phyloP scores from a whole-genome alignment of 2,329 filamentous ascomycete species.

The Hymenoscyphus salicellus region DNA sequence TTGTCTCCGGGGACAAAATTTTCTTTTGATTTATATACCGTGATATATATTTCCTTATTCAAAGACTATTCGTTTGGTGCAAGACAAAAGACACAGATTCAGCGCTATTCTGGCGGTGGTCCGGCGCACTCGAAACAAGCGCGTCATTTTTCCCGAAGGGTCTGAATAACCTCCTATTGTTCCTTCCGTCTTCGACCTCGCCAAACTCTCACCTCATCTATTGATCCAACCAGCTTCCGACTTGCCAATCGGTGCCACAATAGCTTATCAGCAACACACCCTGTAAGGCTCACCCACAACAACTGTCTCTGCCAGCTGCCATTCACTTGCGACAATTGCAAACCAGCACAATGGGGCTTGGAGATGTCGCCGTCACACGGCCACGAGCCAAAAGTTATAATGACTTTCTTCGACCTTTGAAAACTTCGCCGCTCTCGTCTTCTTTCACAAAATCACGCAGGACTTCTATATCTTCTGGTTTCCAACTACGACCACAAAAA shows the following conservation, averaged over 20 bases:
- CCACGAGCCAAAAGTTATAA: slow-evolving; percentile 5
- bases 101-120: background rate
- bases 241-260: background rate
- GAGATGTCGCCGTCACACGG: background rate
- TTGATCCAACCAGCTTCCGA: background rate
- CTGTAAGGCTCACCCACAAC: background rate
- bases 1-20: slow-evolving; percentile 27
- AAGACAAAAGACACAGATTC: slow-evolving; percentile 4
- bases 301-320: background rate
- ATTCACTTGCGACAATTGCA: background rate
- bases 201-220: background rate
- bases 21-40: slow-evolving; percentile 31
- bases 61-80: background rate
- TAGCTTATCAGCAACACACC: background rate
- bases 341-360: background rate
- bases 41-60: slow-evolving; percentile 5
- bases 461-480: background rate
- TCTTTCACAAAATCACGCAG: background rate
- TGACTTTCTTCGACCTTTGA: background rate
- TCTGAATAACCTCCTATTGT: background rate
- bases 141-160: background rate
- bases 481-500: slow-evolving; percentile 3
- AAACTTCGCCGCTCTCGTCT: background rate
- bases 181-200: background rate
- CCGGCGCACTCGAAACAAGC: background rate